Evolutionary conservation across 495 filamentous ascomycete genomes (phyloP), one percentile per base, ranked within the genome.

Genomic region (Lasiosphaeria ovina): DNA sequence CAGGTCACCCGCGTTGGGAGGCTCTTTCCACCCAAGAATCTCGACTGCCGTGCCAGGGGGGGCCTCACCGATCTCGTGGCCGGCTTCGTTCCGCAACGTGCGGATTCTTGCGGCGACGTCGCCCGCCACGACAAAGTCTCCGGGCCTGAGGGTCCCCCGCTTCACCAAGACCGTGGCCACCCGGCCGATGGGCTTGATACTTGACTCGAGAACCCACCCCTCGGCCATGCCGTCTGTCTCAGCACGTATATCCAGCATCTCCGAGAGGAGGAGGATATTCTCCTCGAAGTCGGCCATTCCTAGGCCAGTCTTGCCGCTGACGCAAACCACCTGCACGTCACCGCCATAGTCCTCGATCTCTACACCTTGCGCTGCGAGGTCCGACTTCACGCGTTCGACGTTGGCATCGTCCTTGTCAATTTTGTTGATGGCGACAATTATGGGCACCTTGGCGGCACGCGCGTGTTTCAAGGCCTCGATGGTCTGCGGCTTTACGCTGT

Each of bases 381-480:
- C 95, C 57, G 85, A 80, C 72, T 97, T 97, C 58, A 97, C 93
- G 31, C 82, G 82, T 45, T 97, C 88, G 12, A 88, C 72, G 62
- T 92, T 85, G 17, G 89, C 83, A 42, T 87, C 86, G 61, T 88
- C 85, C 73, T 93, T 97, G 73, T 99, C 95, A 51, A 96, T 84
- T 72, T 99, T 99, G 77, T 92, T 99, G 74, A 97, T 91, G n/a
- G 95, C 95, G 16, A 98, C 95, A 57, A 98, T 95, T 53, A 99
- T 93, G 11, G 94, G 93, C 1, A 98, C 95, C 58, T 89, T 88
- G 35, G 95, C 92, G n/a, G 81, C 79, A 51, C 88, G 89, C 4
- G 95, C 94, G 66, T 98, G 94, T 68, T 94, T 96, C 70, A 99
- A 89, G 11, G 94, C 93, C 73, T 99, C 95, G 9, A 98, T 80